Percentiles rank a stretch among this genome's conserved stretches.
These are phyloP conservation scores for Nematocida ausubeli DNA, from an alignment of 371 early-diverging fungal species.

Conservation along the genomic window DNA sequence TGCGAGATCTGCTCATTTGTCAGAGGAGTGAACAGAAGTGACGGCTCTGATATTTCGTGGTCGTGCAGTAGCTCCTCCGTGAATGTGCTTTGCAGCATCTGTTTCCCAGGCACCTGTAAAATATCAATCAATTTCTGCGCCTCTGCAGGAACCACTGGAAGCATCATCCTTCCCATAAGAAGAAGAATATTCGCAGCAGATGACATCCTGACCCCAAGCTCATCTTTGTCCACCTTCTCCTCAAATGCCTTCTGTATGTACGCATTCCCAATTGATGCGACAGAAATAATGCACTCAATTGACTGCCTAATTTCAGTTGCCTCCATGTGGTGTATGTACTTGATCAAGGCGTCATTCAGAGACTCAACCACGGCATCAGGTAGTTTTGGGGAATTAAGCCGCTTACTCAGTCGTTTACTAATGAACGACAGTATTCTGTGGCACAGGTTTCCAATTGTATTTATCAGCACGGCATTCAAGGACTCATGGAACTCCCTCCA, in stretches of 20 bases:
- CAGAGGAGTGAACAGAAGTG: constrained; percentile 37
- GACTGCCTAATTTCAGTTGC: constrained; percentile 77
- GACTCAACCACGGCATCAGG: constrained; percentile 72
- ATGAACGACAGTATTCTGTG: constrained; percentile 92
- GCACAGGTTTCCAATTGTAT: constrained; percentile 94
- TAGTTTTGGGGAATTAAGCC: constrained; percentile 71
- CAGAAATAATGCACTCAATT: constrained; percentile 79
- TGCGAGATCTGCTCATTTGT: constrained; percentile 19
- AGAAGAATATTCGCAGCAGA: constrained; percentile 13
- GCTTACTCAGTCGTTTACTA: constrained; percentile 74
- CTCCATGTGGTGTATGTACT: constrained; percentile 77
- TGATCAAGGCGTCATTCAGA: constrained; percentile 74
- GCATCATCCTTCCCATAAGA: constrained; percentile 17
- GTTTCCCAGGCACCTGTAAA: neutral
- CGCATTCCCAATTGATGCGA: constrained; percentile 84
- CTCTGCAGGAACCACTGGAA: constrained; percentile 17
- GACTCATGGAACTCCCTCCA: constrained; percentile 85
- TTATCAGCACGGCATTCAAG: constrained; percentile 80
- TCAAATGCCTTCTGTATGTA: constrained; percentile 76
- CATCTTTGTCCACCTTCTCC: constrained; percentile 77
- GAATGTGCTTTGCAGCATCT: neutral
- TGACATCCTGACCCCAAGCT: constrained; percentile 73
- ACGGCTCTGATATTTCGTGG: constrained; percentile 1
- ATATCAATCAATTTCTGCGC: neutral
- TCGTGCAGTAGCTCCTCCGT: constrained; percentile 13